A percentile compares a stretch with the other conserved stretches of the same genome.
Evolutionary conservation across 2,329 filamentous ascomycete species (phyloP).

Genomic region (Aspergillus fischeri): DNA sequence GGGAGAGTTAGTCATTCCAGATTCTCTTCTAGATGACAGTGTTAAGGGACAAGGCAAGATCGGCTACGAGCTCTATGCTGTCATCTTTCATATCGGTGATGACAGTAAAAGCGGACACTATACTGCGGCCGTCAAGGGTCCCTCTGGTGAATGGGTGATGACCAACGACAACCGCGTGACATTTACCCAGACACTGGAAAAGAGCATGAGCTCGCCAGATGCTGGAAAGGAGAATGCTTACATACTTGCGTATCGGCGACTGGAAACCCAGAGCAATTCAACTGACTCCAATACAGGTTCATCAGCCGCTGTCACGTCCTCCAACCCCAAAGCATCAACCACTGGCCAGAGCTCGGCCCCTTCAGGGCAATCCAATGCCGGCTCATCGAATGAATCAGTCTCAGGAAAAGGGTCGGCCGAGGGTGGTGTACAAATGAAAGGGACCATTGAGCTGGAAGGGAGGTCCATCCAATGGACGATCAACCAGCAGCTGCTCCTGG

Average conservation of each 20-base stretch:
- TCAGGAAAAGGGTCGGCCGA: background rate
- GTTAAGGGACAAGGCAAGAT: slow-evolving; percentile 1
- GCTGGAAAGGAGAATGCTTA: slow-evolving; percentile 4
- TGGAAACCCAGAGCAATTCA: slow-evolving; percentile 4
- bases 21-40: slow-evolving; percentile 2
- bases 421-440: slow-evolving; percentile 4
- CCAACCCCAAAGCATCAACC: background rate
- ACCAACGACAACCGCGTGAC: slow-evolving; percentile 10
- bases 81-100: slow-evolving; percentile 19
- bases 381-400: background rate
- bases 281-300: background rate
- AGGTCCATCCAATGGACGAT: slow-evolving; percentile 8
- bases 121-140: slow-evolving; percentile 16
- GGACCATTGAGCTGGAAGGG: slow-evolving; percentile 5
- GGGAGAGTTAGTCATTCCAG: slow-evolving; percentile 5
- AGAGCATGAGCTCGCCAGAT: background rate
- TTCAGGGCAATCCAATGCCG: no score
- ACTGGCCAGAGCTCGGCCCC: background rate
- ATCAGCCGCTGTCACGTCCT: background rate
- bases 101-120: slow-evolving; percentile 19
- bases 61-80: slow-evolving; percentile 23
- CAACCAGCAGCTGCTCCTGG: slow-evolving; percentile 4
- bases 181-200: background rate
- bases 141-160: slow-evolving; percentile 13
- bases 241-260: slow-evolving; percentile 20